phyloP scores from a whole-genome alignment of 257 asterid genomes.

The Solanum rostratum region DNA sequence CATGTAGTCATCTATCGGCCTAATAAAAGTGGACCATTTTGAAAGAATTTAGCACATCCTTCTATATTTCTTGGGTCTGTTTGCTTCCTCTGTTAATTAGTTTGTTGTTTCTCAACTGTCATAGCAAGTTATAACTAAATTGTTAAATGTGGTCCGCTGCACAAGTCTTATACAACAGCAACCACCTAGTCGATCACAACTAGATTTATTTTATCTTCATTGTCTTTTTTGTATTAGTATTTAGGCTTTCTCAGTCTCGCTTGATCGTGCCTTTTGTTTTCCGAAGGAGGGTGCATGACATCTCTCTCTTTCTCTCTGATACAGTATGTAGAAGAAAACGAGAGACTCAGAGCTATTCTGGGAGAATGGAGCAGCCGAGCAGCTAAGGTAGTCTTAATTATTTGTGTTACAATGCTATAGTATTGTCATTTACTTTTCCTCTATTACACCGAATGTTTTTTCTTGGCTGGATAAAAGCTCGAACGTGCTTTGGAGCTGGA shows the following conservation, averaged over 20 bases:
- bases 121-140: not conserved
- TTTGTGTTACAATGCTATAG: not conserved
- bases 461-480: slow-evolving; percentile 42
- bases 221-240: not conserved
- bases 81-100: not conserved
- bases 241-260: not conserved
- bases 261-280: not conserved
- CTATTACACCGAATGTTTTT: slow-evolving; percentile 5
- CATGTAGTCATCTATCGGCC: not conserved
- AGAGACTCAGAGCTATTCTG: slow-evolving; percentile 86
- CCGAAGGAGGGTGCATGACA: not conserved
- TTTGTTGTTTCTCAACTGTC: not conserved
- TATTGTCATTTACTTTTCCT: not conserved
- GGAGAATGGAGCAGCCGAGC: slow-evolving; percentile 98
- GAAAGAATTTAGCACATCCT: not conserved
- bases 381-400: slow-evolving; percentile 59
- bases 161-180: not conserved
- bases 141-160: not conserved
- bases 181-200: not conserved
- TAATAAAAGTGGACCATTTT: not conserved
- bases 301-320: slow-evolving; percentile 7
- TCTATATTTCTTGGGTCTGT: not conserved
- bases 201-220: not conserved
- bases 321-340: slow-evolving; percentile 95
- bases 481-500: slow-evolving; percentile 92